phyloP scores from a whole-genome alignment of 192 early-diverging fungal species.

The Lunasporangiospora selenospora region DNA sequence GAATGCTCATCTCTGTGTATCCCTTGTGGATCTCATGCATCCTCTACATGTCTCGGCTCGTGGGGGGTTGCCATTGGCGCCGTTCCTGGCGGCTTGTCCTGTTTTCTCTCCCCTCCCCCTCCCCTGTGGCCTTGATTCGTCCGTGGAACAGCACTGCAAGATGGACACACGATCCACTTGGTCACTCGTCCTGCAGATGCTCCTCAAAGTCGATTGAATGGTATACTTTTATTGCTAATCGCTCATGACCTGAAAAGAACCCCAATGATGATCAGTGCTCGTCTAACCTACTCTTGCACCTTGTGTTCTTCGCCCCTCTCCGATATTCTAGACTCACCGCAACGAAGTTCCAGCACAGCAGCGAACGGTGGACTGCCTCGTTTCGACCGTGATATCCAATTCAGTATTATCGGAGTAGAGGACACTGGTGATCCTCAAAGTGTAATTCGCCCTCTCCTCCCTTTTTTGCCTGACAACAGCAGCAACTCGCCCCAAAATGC shows the following conservation, averaged over 20 bases:
- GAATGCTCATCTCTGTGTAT: not conserved
- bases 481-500: too few relatives aligned
- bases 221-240: slow-evolving; percentile 27
- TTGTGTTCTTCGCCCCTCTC: too few relatives aligned
- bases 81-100: too few relatives aligned
- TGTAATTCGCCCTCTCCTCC: too few relatives aligned
- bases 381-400: slow-evolving; percentile 15
- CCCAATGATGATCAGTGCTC: too few relatives aligned
- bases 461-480: too few relatives aligned
- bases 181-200: slow-evolving; percentile 57
- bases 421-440: slow-evolving; percentile 13
- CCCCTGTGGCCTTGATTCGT: not conserved
- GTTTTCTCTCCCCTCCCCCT: not conserved
- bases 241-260: not conserved
- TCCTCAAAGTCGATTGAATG: slow-evolving; percentile 52
- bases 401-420: slow-evolving; percentile 34
- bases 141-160: slow-evolving; percentile 47
- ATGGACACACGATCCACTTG: slow-evolving; percentile 59
- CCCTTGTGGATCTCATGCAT: too few relatives aligned
- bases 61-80: too few relatives aligned
- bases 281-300: too few relatives aligned
- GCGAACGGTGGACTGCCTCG: not conserved
- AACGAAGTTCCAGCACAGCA: not conserved
- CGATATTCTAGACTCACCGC: slow-evolving; percentile 15
- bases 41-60: too few relatives aligned